Percentiles rank a stretch among this genome's conserved stretches.
Conservation (phyloP, 2,329 filamentous ascomycete species). For the Biscogniauxia mediterranea region DNA sequence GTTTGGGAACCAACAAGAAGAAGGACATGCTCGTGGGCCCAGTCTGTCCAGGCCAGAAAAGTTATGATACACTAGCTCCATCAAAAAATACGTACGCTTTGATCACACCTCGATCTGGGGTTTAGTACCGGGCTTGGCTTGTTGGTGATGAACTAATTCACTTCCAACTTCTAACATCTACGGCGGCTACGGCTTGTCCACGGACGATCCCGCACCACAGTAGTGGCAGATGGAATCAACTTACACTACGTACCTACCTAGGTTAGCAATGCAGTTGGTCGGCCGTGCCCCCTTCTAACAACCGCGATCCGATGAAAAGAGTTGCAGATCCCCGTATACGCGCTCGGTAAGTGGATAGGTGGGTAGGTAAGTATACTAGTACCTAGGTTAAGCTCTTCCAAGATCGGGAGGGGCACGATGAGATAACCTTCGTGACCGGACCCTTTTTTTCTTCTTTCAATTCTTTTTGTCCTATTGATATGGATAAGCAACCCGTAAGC, state of each 20-base stretch:
- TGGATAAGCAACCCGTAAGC: background rate
- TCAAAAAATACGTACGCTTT: no score
- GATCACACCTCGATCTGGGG: no score
- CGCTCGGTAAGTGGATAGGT: background rate
- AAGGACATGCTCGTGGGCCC: no score
- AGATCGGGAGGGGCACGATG: background rate
- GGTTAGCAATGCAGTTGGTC: background rate
- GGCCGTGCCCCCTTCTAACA: background rate
- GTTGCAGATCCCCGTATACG: background rate
- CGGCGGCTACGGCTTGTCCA: background rate
- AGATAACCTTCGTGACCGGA: background rate
- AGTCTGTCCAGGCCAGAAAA: no score
- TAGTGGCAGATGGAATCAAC: no score
- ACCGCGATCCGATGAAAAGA: background rate
- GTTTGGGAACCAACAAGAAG: no score
- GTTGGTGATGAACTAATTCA: background rate
- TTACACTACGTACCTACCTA: no score
- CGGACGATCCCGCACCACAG: background rate
- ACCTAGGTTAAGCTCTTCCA: background rate
- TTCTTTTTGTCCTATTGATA: background rate
- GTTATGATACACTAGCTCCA: no score
- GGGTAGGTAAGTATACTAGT: no score
- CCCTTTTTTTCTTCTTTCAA: background rate
- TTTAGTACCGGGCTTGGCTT: background rate
- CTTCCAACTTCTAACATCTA: background rate